Conservation (phyloP, 139 green algal species). For the Chlamydomonas schloesseri region DNA sequence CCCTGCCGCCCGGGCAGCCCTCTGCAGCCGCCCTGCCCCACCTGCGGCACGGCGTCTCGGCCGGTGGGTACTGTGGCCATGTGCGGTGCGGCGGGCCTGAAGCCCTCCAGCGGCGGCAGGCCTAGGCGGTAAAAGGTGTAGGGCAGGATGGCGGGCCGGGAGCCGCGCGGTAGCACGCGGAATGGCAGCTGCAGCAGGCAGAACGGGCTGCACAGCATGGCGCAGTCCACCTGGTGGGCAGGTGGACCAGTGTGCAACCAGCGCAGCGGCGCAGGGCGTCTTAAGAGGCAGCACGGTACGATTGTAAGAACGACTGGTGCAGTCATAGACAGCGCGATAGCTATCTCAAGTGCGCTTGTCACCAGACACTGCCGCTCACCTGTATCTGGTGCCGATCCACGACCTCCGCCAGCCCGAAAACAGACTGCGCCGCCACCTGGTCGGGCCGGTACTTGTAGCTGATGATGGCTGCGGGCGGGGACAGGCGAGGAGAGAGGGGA, state of each 20-base stretch:
- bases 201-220: constrained; percentile 3
- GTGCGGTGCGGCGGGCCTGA: background rate
- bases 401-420: constrained; percentile 18
- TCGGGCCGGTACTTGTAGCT: constrained; percentile 30
- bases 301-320: too few species aligned
- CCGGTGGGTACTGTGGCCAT: background rate
- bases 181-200: constrained; percentile 3
- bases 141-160: background rate
- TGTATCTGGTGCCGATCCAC: constrained; percentile 15
- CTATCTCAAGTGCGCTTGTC: too few species aligned
- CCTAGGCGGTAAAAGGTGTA: background rate
- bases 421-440: constrained; percentile 16
- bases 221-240: constrained; percentile 22
- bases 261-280: too few species aligned
- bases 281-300: too few species aligned
- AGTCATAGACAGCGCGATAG: too few species aligned
- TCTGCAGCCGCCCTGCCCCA: too few species aligned
- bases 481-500: too few species aligned
- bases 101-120: constrained; percentile 19
- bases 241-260: too few species aligned
- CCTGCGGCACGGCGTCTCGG: background rate
- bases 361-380: background rate
- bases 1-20: too few species aligned
- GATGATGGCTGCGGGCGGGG: constrained; percentile 8
- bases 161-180: background rate